Evolutionary conservation across 2,329 filamentous ascomycete species (phyloP), one percentile per base, ranked within the genome.

Genomic region (Pseudovirgaria hyperparasitica): DNA sequence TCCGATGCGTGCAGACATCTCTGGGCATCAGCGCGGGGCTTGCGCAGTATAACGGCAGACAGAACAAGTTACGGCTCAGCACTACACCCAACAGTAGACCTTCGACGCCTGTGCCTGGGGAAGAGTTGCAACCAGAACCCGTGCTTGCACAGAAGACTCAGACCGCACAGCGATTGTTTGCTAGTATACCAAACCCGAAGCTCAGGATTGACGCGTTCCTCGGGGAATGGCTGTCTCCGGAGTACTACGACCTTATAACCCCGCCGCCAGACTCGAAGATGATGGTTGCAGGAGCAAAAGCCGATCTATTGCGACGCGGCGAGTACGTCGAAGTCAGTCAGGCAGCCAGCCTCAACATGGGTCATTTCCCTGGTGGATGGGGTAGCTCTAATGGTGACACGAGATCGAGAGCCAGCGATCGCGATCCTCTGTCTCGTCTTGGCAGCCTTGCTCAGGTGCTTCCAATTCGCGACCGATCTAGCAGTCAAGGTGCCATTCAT

Each of bases 211-310:
- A 98, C 54, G 79, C 86, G 0, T 94, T 92, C 46, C 65, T 98
- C 0, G 87, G 90, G 25, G 90, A 98, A 62, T 98, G 90, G 90
- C 65, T 96, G 16, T 82, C 80, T 2, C 82, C 85, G 1, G 78
- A 86, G 46, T 98, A 98, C 52, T 98, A 87, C 45, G 85, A 93
- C 36, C 69, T 80, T 27, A 94, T 94, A 37, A 87, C 81, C 0
- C 82, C 85, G 3, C 90, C 90, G 8, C 90, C 90, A 0, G 72
- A 74, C 22, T 87, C 84, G 3, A 71, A 77, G 4, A 70, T 90
- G 57, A 92, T 98, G 82, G 65, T 96, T 3, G 80, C 81, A 15
- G 72, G 73, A 21, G 87, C 90, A 16, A 96, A 94, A 54, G 81
- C 82, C 14, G 82, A 92, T 42, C 61, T 98, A 4, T 62, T 94